Percentiles rank a stretch among this genome's conserved stretches.
These are phyloP conservation scores for Solanum piurae DNA, from an alignment of 257 asterid species.

Conservation along the genomic window DNA sequence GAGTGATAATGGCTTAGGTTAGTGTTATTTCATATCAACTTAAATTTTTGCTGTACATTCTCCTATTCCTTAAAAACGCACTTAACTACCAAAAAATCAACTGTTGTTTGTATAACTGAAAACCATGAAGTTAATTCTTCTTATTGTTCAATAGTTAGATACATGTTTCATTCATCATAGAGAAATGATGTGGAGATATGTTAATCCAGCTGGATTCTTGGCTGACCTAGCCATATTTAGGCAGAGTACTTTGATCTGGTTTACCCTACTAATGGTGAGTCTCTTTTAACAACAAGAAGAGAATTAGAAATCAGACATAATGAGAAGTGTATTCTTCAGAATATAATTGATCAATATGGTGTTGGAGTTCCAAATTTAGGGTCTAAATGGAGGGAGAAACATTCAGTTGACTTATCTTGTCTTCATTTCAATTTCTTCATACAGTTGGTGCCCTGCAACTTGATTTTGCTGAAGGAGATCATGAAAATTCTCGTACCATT, in stretches of 20 bases:
- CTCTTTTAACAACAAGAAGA: background rate
- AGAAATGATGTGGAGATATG: background rate
- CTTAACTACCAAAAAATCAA: background rate
- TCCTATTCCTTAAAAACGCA: background rate
- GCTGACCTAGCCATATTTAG: background rate
- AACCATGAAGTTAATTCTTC: background rate
- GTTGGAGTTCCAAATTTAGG: background rate
- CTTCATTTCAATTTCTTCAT: slow-evolving; percentile 8
- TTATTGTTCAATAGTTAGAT: background rate
- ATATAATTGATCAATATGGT: background rate
- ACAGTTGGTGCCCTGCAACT: slow-evolving; percentile 27
- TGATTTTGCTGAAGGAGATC: slow-evolving; percentile 40
- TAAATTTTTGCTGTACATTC: background rate
- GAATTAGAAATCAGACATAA: background rate
- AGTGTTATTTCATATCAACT: background rate
- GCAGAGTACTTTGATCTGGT: background rate
- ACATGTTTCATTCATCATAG: background rate
- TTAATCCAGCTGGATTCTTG: background rate
- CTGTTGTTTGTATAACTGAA: background rate
- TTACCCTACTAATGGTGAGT: background rate
- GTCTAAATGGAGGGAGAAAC: slow-evolving; percentile 3
- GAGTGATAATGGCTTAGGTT: background rate
- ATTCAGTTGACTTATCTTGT: slow-evolving; percentile 6
- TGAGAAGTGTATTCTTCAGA: background rate
- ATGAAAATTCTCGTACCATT: slow-evolving; percentile 52